These are phyloP conservation scores for Daedaleopsis nitida DNA, from an alignment of 768 basidiomycete species.

Conservation along the genomic window DNA sequence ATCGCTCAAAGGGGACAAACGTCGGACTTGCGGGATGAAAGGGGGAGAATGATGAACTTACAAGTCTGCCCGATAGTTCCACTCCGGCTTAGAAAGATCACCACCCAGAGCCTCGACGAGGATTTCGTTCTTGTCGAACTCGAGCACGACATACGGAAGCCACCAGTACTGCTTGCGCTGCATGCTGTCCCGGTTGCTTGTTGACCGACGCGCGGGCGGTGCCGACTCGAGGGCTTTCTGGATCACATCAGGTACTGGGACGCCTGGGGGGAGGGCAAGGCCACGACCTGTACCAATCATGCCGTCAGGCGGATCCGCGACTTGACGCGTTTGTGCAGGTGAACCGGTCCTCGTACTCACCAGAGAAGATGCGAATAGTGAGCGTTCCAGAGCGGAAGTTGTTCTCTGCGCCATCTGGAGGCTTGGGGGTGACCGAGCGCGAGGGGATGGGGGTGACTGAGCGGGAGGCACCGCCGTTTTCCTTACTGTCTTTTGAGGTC, in stretches of 20 bases:
- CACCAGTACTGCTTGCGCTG: slow-evolving; percentile 93
- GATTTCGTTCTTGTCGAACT: slow-evolving; percentile 98
- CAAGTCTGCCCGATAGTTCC: slow-evolving; percentile 98
- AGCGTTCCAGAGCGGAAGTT: slow-evolving; percentile 87
- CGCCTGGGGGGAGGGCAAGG: slow-evolving; percentile 76
- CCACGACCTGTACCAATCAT: slow-evolving; percentile 62
- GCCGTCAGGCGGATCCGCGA: background rate
- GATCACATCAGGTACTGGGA: slow-evolving; percentile 80
- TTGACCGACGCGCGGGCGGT: slow-evolving; percentile 54
- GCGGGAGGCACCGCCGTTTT: slow-evolving; percentile 71
- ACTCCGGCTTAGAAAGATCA: slow-evolving; percentile 85
- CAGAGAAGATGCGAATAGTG: slow-evolving; percentile 94
- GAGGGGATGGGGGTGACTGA: slow-evolving; percentile 84
- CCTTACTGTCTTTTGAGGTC: slow-evolving; percentile 62
- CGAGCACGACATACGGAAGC: slow-evolving; percentile 96
- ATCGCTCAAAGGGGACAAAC: slow-evolving; percentile 56
- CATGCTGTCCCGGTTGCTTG: slow-evolving; percentile 85
- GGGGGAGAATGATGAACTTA: slow-evolving; percentile 43
- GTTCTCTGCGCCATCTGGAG: slow-evolving; percentile 31
- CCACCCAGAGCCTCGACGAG: slow-evolving; percentile 95
- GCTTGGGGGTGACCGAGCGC: slow-evolving; percentile 75
- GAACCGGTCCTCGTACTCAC: slow-evolving; percentile 41
- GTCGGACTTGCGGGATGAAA: background rate
- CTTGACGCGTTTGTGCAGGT: background rate
- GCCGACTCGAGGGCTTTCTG: slow-evolving; percentile 74